Conservation (phyloP, 2,329 filamentous ascomycete genomes). For the Colletotrichum sp. region DNA sequence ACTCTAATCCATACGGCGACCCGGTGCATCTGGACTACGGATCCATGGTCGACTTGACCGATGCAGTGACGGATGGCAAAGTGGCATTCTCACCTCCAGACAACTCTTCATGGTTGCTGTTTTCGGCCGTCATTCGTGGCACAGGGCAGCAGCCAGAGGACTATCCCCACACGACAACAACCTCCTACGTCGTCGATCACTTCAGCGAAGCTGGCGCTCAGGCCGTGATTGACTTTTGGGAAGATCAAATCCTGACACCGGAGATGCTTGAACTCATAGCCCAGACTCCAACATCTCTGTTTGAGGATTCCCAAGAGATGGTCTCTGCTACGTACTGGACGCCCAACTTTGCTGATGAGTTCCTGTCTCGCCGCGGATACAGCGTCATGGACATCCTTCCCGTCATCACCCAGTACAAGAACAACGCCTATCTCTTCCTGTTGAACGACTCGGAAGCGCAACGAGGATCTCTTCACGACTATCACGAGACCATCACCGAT, state of each 20-base stretch:
- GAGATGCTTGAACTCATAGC: neutral
- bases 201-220: neutral
- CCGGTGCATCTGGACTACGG: neutral
- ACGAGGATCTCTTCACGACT: neutral
- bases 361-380: neutral
- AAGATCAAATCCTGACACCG: neutral
- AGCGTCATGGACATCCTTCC: neutral
- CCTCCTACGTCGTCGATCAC: neutral
- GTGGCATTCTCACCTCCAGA: neutral
- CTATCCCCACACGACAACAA: neutral
- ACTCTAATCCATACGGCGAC: neutral
- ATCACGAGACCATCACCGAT: neutral
- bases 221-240: neutral
- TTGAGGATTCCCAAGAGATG: neutral
- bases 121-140: neutral
- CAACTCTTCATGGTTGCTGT: neutral
- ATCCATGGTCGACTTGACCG: neutral
- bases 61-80: accelerated
- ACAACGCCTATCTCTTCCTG: neutral
- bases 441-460: neutral
- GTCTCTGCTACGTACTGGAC: neutral
- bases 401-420: neutral
- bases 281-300: neutral
- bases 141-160: neutral
- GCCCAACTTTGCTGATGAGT: neutral